These are phyloP conservation scores for Patellaria atrata DNA, from an alignment of 495 filamentous ascomycete species.

Conservation along the genomic window DNA sequence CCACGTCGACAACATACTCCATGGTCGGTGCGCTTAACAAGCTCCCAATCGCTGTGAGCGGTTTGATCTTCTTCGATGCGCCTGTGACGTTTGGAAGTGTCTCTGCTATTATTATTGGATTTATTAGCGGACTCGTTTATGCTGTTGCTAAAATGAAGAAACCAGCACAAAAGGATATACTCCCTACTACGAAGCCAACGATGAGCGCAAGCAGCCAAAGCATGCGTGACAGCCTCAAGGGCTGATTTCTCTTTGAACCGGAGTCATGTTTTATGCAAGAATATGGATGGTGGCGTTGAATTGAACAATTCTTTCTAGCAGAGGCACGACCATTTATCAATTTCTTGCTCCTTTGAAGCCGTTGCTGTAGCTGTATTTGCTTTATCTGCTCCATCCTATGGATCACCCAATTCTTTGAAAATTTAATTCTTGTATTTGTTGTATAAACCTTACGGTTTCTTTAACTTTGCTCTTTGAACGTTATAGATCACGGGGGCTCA, in stretches of 20 bases:
- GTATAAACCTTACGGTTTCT: too few relatives aligned
- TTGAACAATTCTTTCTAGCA: neutral
- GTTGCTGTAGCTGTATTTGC: too few relatives aligned
- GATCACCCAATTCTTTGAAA: too few relatives aligned
- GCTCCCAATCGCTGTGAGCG: constrained; percentile 80
- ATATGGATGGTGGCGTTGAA: neutral
- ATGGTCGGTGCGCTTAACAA: constrained; percentile 99
- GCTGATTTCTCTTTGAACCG: constrained; percentile 4
- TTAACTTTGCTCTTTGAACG: too few relatives aligned
- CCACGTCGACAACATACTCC: constrained; percentile 90
- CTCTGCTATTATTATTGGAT: constrained; percentile 77
- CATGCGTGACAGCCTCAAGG: constrained; percentile 67
- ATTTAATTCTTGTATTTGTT: too few relatives aligned
- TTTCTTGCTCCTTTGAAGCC: too few relatives aligned
- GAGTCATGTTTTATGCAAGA: too few relatives aligned
- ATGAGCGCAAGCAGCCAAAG: constrained; percentile 89
- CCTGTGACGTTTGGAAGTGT: constrained; percentile 87
- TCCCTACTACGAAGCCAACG: constrained; percentile 55
- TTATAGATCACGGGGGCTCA: too few relatives aligned
- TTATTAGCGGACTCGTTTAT: constrained; percentile 83
- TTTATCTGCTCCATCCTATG: too few relatives aligned
- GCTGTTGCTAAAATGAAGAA: constrained; percentile 75
- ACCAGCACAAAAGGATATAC: constrained; percentile 40
- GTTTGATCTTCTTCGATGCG: constrained; percentile 87
- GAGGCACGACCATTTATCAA: too few relatives aligned